Percentiles rank a stretch among this genome's conserved stretches.
Evolutionary conservation across 1,284 basidiomycete genomes (phyloP).

Genomic region (Apiotrichum gamsii): DNA sequence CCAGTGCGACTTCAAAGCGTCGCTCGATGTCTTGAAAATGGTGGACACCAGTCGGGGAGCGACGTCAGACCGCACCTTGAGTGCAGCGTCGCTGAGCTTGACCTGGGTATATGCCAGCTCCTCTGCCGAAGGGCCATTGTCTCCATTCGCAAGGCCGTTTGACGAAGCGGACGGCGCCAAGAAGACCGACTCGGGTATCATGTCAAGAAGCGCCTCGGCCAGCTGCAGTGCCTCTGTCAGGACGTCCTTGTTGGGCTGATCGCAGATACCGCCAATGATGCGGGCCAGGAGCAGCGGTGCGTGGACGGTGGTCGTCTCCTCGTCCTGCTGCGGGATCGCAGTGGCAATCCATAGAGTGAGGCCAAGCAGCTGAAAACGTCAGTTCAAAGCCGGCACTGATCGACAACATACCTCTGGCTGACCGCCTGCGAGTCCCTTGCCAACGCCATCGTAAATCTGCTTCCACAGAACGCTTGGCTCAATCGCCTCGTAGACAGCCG

Average conservation of each 20-base stretch:
- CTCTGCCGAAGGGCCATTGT: not conserved
- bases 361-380: conserved; percentile 33
- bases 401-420: too few relatives aligned
- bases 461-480: conserved; percentile 87
- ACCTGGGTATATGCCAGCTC: conserved; percentile 2
- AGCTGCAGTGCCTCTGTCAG: conserved; percentile 1
- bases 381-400: too few relatives aligned
- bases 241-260: not conserved
- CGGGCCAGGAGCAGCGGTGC: conserved; percentile 24
- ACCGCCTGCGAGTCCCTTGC: conserved; percentile 51
- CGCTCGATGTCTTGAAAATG: conserved; percentile 17
- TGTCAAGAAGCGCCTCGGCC: conserved; percentile 7
- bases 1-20: conserved; percentile 4
- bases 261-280: conserved; percentile 8
- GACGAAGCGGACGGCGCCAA: not conserved
- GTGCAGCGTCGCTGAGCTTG: conserved; percentile 2
- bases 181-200: conserved; percentile 7
- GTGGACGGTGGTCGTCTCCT: conserved; percentile 42
- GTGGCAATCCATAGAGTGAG: conserved; percentile 48
- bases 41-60: conserved; percentile 19
- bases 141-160: not conserved
- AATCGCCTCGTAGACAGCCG: conserved; percentile 83
- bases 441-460: conserved; percentile 53
- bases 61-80: conserved; percentile 8
- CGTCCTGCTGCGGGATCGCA: conserved; percentile 50